These are phyloP conservation scores for Entomortierella lignicola DNA, from an alignment of 192 early-diverging fungal species.

Conservation along the genomic window DNA sequence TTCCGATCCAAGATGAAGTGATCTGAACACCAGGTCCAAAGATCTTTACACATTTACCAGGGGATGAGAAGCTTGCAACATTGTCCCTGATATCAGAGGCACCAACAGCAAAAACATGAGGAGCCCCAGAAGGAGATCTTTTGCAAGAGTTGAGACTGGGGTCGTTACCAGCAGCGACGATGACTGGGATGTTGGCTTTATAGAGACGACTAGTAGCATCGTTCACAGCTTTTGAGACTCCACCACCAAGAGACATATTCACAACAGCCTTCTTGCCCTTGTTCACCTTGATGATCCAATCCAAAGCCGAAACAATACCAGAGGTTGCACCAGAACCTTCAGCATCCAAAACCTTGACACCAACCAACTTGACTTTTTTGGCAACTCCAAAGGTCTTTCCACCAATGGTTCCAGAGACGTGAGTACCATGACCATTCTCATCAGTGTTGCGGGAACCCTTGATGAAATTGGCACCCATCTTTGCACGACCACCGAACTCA, in stretches of 20 bases:
- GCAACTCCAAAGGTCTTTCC: constrained; percentile 72
- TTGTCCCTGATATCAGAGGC: constrained; percentile 82
- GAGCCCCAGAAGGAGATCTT: constrained; percentile 62
- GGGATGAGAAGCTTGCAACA: constrained; percentile 85
- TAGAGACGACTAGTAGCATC: constrained; percentile 65
- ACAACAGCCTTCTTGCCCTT: constrained; percentile 60
- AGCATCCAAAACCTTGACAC: constrained; percentile 70
- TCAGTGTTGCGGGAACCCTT: constrained; percentile 28
- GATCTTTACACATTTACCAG: constrained; percentile 93
- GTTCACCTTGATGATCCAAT: constrained; percentile 46
- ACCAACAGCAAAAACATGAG: constrained; percentile 84
- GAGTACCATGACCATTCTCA: constrained; percentile 64
- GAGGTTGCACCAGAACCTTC: constrained; percentile 63
- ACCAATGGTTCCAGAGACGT: constrained; percentile 58
- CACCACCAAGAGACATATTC: constrained; percentile 84
- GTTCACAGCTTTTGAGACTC: constrained; percentile 68
- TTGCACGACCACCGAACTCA: constrained; percentile 66
- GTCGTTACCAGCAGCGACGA: constrained; percentile 83
- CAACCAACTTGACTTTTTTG: constrained; percentile 66
- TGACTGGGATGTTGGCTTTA: constrained; percentile 72
- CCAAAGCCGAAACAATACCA: constrained; percentile 59
- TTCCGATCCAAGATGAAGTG: constrained; percentile 82
- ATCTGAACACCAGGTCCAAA: constrained; percentile 93
- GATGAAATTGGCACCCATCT: constrained; percentile 57
- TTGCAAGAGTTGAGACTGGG: constrained; percentile 70